phyloP scores from a whole-genome alignment of 176 grass and related monocot genomes.

The Ananas comosus region DNA sequence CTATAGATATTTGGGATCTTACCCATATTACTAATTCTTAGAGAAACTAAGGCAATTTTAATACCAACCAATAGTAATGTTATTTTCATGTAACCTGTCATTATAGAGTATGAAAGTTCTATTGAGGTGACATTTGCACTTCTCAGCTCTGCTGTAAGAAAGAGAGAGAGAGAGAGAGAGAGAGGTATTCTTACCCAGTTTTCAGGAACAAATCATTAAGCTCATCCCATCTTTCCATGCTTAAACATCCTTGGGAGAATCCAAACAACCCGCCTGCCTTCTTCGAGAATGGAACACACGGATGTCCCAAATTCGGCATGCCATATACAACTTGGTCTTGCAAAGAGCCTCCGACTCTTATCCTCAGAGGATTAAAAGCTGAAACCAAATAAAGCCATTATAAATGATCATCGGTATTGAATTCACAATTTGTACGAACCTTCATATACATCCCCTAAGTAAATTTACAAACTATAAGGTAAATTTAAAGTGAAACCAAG shows the following conservation, averaged over 20 bases:
- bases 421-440: no score
- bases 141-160: not conserved
- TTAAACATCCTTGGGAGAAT: conserved; percentile 94
- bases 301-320: conserved; percentile 43
- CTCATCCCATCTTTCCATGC: conserved; percentile 81
- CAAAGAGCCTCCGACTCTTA: conserved; percentile 93
- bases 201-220: conserved; percentile 70
- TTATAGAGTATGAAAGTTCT: no score
- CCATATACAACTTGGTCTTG: conserved; percentile 94
- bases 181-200: conserved; percentile 44
- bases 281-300: conserved; percentile 61
- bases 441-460: no score
- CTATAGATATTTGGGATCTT: no score
- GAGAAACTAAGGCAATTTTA: no score
- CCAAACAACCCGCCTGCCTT: conserved; percentile 64
- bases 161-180: conserved; percentile 4
- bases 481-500: not conserved
- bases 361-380: conserved; percentile 72
- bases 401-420: no score
- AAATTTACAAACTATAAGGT: no score
- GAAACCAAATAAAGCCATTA: conserved; percentile 8
- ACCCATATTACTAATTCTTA: no score
- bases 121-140: not conserved
- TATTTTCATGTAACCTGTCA: no score
- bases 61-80: no score